Percentiles rank a stretch among this genome's conserved stretches.
phyloP scores from a whole-genome alignment of 148 eudicot genomes.

The Limonium bicolor region DNA sequence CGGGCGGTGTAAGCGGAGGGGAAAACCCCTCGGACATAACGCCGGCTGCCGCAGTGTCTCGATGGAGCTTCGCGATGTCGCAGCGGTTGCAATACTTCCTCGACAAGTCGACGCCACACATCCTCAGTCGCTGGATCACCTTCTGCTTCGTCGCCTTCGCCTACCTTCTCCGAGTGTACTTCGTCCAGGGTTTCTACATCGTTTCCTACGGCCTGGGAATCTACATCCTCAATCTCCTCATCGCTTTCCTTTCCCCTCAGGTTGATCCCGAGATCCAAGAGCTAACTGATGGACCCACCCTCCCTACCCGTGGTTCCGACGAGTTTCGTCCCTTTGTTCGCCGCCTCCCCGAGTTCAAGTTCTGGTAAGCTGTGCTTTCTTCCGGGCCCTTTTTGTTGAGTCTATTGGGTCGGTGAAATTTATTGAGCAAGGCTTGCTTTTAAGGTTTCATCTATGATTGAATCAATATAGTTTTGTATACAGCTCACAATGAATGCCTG shows the following conservation, averaged over 20 bases:
- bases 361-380: slow-evolving; percentile 16
- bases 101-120: slow-evolving; percentile 32
- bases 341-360: slow-evolving; percentile 40
- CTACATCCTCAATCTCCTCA: slow-evolving; percentile 37
- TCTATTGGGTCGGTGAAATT: too few relatives aligned
- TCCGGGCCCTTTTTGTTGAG: neutral
- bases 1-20: slow-evolving; percentile 4
- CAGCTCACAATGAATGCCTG: too few relatives aligned
- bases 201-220: slow-evolving; percentile 46
- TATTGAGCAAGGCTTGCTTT: too few relatives aligned
- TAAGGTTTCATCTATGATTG: too few relatives aligned
- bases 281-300: slow-evolving; percentile 24
- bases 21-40: slow-evolving; percentile 9
- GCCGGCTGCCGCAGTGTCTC: slow-evolving; percentile 17
- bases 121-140: slow-evolving; percentile 35
- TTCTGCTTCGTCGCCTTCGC: slow-evolving; percentile 12
- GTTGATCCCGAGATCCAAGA: slow-evolving; percentile 32
- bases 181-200: slow-evolving; percentile 34
- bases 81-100: slow-evolving; percentile 27
- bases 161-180: slow-evolving; percentile 27
- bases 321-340: slow-evolving; percentile 52
- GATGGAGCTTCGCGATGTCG: slow-evolving; percentile 14
- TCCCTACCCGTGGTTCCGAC: slow-evolving; percentile 35
- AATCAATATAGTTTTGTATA: too few relatives aligned
- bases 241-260: slow-evolving; percentile 47